Conservation (phyloP, 495 filamentous ascomycete species). For the Neurospora sp. region DNA sequence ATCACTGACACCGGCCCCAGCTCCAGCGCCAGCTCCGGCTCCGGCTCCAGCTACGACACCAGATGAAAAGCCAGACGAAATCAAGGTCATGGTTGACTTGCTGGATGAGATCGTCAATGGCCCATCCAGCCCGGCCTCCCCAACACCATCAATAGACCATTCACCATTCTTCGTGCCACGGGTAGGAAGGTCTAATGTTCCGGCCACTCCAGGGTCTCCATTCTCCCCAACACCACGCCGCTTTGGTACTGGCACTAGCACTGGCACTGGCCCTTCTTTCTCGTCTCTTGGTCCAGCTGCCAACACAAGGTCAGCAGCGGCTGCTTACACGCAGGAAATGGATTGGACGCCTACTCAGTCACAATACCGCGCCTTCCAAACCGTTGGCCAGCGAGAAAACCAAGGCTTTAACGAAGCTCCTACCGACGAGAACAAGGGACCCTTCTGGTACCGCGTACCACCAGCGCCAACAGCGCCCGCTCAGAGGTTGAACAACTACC, state of each 20-base stretch:
- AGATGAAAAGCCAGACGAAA: constrained; percentile 7
- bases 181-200: background rate
- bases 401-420: constrained; percentile 50
- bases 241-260: background rate
- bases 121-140: constrained; percentile 24
- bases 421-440: constrained; percentile 25
- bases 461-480: constrained; percentile 54
- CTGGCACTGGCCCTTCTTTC: background rate
- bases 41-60: background rate
- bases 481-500: constrained; percentile 49
- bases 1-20: background rate
- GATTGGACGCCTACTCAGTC: constrained; percentile 69
- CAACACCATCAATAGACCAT: constrained; percentile 24
- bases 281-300: background rate
- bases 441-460: constrained; percentile 53
- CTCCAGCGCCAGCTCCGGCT: background rate
- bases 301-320: background rate
- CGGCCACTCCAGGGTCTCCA: background rate
- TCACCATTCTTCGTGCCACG: background rate
- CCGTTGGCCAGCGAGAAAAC: constrained; percentile 31
- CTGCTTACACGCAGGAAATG: constrained; percentile 49
- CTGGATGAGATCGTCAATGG: constrained; percentile 33
- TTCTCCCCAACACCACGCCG: background rate
- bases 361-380: constrained; percentile 38
- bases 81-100: constrained; percentile 26